These are phyloP conservation scores for Podila clonocystis DNA, from an alignment of 192 early-diverging fungal genomes.

Conservation along the genomic window DNA sequence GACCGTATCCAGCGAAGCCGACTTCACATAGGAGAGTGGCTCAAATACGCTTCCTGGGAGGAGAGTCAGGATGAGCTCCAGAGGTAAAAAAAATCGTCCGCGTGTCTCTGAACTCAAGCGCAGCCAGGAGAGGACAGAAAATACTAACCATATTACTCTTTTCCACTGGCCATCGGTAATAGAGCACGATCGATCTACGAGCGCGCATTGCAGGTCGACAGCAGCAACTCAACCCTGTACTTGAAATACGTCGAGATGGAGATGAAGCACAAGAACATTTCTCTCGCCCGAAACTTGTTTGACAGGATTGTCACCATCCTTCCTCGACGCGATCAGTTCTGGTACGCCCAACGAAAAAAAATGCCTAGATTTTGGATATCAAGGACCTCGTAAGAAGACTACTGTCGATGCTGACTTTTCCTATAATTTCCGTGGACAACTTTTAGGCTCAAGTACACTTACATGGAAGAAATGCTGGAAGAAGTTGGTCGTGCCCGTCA, in stretches of 20 bases:
- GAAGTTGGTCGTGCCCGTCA: slow-evolving; percentile 89
- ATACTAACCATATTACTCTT: background rate
- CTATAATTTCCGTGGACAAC: background rate
- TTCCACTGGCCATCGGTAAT: background rate
- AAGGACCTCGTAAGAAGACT: too few species aligned
- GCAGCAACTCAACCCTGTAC: slow-evolving; percentile 86
- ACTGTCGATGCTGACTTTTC: background rate
- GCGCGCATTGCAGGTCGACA: slow-evolving; percentile 92
- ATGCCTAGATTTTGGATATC: background rate
- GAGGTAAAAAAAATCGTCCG: slow-evolving; percentile 52
- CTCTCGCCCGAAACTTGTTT: slow-evolving; percentile 92
- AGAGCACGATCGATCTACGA: slow-evolving; percentile 91
- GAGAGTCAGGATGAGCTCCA: slow-evolving; percentile 89
- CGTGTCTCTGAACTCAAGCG: background rate
- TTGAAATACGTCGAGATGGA: slow-evolving; percentile 97
- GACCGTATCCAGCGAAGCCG: slow-evolving; percentile 89
- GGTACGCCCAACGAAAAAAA: slow-evolving; percentile 45
- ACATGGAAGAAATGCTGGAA: slow-evolving; percentile 97
- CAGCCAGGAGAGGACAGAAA: background rate
- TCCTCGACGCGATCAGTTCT: slow-evolving; percentile 86
- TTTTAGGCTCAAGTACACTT: slow-evolving; percentile 91
- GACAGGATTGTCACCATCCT: slow-evolving; percentile 91
- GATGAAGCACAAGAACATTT: slow-evolving; percentile 96
- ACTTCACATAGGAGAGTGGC: slow-evolving; percentile 88
- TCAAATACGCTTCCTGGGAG: slow-evolving; percentile 98